Evolutionary conservation across 2,329 filamentous ascomycete species (phyloP).

Genomic region (Hypomyces perniciosus): DNA sequence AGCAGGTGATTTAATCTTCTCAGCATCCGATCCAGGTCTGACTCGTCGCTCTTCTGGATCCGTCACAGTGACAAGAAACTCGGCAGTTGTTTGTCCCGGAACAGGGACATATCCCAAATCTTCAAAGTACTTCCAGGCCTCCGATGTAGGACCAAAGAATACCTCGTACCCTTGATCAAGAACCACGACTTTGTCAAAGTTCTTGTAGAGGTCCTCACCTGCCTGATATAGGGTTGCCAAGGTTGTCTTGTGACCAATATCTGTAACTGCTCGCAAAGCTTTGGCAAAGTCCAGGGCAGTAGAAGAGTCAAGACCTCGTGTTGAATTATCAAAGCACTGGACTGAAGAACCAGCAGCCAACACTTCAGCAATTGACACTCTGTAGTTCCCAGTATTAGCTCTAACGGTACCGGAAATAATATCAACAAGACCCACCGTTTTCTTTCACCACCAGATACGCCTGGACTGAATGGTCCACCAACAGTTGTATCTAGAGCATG

Average conservation of each 20-base stretch:
- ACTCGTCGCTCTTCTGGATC: slow-evolving; percentile 64
- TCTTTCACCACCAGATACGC: slow-evolving; percentile 62
- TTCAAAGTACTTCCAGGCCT: slow-evolving; percentile 61
- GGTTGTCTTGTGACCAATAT: slow-evolving; percentile 52
- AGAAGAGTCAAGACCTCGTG: slow-evolving; percentile 55
- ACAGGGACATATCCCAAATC: slow-evolving; percentile 56
- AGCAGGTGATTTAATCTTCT: too few relatives aligned
- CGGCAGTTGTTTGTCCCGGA: slow-evolving; percentile 57
- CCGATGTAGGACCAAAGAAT: slow-evolving; percentile 54
- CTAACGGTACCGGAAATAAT: too few relatives aligned
- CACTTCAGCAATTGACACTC: slow-evolving; percentile 60
- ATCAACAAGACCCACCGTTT: slow-evolving; percentile 39
- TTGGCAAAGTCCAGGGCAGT: slow-evolving; percentile 55
- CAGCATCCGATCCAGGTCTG: slow-evolving; percentile 21
- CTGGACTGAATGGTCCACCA: slow-evolving; percentile 59
- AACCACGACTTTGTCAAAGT: slow-evolving; percentile 65
- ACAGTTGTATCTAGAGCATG: slow-evolving; percentile 62
- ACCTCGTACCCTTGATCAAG: slow-evolving; percentile 61
- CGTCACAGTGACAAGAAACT: slow-evolving; percentile 61
- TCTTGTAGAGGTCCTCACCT: slow-evolving; percentile 61
- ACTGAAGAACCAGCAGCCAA: slow-evolving; percentile 53
- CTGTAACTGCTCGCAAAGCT: slow-evolving; percentile 57
- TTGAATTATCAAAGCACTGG: slow-evolving; percentile 63
- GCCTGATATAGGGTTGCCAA: slow-evolving; percentile 66
- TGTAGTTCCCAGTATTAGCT: too few relatives aligned